Conservation (phyloP, 75 land plant genomes). For the Cryptomeria japonica region DNA sequence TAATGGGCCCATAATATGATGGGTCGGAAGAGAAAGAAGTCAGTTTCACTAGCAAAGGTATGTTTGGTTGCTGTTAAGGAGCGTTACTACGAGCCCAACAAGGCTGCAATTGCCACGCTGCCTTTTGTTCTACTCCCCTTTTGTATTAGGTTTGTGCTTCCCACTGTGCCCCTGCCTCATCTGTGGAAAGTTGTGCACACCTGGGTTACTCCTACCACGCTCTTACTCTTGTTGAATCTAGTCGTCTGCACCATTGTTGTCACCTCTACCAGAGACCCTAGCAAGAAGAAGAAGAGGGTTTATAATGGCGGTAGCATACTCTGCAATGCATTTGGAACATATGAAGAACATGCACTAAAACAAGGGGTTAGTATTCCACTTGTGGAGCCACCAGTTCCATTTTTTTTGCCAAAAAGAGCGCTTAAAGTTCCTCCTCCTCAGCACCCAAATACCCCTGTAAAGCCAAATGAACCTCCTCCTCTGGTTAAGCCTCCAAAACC, state of each 20-base stretch:
- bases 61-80: background rate
- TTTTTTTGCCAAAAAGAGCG: background rate
- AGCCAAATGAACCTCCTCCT: background rate
- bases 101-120: background rate
- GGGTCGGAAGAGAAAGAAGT: background rate
- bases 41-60: background rate
- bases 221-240: slow-evolving; percentile 1
- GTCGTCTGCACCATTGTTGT: slow-evolving; percentile 9
- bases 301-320: background rate
- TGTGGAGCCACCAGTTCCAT: background rate
- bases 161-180: background rate
- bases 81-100: slow-evolving; percentile 13
- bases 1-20: background rate
- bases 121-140: slow-evolving; percentile 9
- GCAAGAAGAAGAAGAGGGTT: background rate
- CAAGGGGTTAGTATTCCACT: background rate
- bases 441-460: background rate
- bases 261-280: background rate
- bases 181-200: background rate
- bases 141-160: slow-evolving; percentile 9
- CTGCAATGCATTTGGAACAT: background rate
- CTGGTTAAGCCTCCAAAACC: background rate
- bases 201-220: background rate
- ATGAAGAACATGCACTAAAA: background rate
- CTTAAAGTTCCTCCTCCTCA: background rate